phyloP scores from a whole-genome alignment of 2,329 filamentous ascomycete genomes.

The Xylariaceae sp. region DNA sequence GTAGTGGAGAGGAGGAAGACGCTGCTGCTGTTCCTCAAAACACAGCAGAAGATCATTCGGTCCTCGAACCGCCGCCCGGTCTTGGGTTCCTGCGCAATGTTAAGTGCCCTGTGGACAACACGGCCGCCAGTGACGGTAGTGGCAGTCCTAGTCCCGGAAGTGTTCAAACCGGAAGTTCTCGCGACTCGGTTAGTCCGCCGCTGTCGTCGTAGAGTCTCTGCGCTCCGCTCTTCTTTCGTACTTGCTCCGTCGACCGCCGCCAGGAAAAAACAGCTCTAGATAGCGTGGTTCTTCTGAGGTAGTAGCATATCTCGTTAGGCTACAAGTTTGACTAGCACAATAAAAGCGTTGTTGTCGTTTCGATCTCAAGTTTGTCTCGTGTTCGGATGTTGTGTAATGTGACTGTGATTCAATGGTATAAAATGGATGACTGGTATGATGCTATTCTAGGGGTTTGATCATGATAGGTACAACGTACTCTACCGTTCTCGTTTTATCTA shows the following conservation, averaged over 20 bases:
- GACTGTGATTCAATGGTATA: neutral
- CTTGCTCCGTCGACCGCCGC: neutral
- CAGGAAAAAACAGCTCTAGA: neutral
- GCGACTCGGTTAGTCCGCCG: constrained; percentile 49
- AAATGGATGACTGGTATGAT: too few species aligned
- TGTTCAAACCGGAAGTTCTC: constrained; percentile 41
- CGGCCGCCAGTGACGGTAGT: constrained; percentile 36
- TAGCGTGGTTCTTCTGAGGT: constrained; percentile 3
- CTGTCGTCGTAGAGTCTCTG: constrained; percentile 11
- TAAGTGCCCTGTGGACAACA: constrained; percentile 26
- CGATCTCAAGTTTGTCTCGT: neutral
- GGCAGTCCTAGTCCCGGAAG: constrained; percentile 39
- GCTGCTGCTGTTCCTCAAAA: constrained; percentile 20
- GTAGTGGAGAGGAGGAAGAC: constrained; percentile 48
- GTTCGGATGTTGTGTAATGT: neutral
- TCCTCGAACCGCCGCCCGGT: constrained; percentile 25
- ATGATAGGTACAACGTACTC: too few species aligned
- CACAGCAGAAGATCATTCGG: constrained; percentile 14
- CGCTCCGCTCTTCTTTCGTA: neutral
- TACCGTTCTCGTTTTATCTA: too few species aligned
- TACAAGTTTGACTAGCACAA: constrained; percentile 26
- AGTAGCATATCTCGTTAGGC: constrained; percentile 6
- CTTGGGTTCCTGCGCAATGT: constrained; percentile 29
- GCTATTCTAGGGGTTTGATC: too few species aligned
- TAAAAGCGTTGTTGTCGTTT: constrained; percentile 27